Evolutionary conservation across 2,329 filamentous ascomycete species (phyloP).

Genomic region (Monilinia polystroma): DNA sequence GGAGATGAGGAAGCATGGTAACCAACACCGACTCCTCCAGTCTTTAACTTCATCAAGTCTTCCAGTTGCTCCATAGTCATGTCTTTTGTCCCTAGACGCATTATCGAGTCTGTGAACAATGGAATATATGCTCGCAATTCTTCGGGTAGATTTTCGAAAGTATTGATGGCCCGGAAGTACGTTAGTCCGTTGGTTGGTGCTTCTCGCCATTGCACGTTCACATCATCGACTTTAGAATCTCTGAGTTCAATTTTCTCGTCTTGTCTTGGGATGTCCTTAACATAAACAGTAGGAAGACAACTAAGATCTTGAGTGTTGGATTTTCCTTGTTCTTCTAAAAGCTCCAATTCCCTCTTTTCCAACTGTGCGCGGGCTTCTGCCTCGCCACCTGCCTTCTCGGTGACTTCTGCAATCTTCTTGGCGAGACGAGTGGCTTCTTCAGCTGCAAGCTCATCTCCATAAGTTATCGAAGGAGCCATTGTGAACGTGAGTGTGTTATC

Average conservation of each 20-base stretch:
- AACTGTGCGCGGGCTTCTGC: slow-evolving; percentile 70
- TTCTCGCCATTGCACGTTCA: slow-evolving; percentile 84
- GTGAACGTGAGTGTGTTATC: slow-evolving; percentile 88
- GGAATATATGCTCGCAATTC: slow-evolving; percentile 83
- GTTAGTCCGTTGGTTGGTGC: slow-evolving; percentile 93
- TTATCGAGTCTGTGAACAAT: slow-evolving; percentile 86
- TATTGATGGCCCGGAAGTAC: slow-evolving; percentile 89
- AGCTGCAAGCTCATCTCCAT: slow-evolving; percentile 67
- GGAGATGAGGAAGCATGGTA: slow-evolving; percentile 83
- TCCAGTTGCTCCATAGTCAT: slow-evolving; percentile 94
- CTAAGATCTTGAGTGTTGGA: slow-evolving; percentile 82
- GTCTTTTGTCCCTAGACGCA: slow-evolving; percentile 85
- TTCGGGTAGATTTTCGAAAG: slow-evolving; percentile 74
- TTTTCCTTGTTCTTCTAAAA: slow-evolving; percentile 80
- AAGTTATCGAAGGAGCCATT: slow-evolving; percentile 82
- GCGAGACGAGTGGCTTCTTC: slow-evolving; percentile 78
- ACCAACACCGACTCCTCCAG: slow-evolving; percentile 81
- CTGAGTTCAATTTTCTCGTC: slow-evolving; percentile 61
- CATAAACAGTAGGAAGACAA: slow-evolving; percentile 82
- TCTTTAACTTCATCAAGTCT: slow-evolving; percentile 93
- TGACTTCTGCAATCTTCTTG: slow-evolving; percentile 69
- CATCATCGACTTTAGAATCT: slow-evolving; percentile 64
- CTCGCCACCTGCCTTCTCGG: slow-evolving; percentile 66
- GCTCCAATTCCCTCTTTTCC: slow-evolving; percentile 72
- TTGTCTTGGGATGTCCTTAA: slow-evolving; percentile 81